Conservation (phyloP, 2,329 filamentous ascomycete genomes). For the Pyrenochaeta sp. region DNA sequence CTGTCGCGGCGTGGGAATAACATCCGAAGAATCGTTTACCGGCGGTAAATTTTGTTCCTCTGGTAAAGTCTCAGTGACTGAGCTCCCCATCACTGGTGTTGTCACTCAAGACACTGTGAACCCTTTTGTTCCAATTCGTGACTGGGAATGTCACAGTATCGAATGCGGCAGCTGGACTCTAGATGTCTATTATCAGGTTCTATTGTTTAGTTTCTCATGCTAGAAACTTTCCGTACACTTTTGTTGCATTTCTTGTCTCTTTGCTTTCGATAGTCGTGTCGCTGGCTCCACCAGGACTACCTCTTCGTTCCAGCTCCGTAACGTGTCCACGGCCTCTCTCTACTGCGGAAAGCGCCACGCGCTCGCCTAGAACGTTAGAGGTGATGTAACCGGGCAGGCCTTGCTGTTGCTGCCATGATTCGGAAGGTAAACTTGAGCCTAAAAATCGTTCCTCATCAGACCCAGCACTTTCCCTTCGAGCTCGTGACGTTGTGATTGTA, state of each 20-base stretch:
- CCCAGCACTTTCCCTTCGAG: slow-evolving; percentile 24
- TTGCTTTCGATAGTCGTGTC: slow-evolving; percentile 18
- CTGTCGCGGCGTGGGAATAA: too few species aligned
- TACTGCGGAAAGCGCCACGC: slow-evolving; percentile 1
- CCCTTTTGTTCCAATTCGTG: too few species aligned
- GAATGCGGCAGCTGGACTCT: not conserved
- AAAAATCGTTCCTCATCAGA: slow-evolving; percentile 33
- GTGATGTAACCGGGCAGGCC: slow-evolving; percentile 23
- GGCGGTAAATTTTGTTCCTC: too few species aligned
- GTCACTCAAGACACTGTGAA: too few species aligned
- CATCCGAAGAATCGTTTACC: too few species aligned
- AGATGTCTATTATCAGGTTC: not conserved
- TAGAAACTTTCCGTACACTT: not conserved
- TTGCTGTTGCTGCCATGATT: slow-evolving; percentile 23
- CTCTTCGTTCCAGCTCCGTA: slow-evolving; percentile 6
- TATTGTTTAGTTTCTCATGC: not conserved
- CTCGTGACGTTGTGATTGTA: slow-evolving; percentile 32
- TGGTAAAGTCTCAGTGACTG: too few species aligned
- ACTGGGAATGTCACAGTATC: not conserved
- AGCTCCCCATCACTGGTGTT: too few species aligned
- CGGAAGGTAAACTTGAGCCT: slow-evolving; percentile 12
- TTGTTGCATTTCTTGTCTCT: slow-evolving; percentile 3
- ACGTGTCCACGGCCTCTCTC: slow-evolving; percentile 1
- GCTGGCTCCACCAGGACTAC: slow-evolving; percentile 20
- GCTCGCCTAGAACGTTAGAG: slow-evolving; percentile 25